Conservation (phyloP, 2,329 filamentous ascomycete genomes). For the Ilyonectria destructans region DNA sequence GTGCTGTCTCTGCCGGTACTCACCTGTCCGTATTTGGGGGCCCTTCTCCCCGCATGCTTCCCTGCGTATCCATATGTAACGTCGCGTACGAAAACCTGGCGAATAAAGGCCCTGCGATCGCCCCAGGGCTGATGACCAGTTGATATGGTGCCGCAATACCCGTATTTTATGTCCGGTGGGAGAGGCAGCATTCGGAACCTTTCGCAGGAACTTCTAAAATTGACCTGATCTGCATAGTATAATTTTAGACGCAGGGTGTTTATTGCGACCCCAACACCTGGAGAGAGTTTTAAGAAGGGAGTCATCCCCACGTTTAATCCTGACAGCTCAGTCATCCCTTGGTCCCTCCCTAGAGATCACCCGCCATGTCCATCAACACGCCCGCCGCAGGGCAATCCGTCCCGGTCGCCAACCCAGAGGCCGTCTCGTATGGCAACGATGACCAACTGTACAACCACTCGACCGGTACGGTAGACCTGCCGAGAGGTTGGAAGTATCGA, state of each 20-base stretch:
- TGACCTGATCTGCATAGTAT: background rate
- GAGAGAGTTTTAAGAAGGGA: background rate
- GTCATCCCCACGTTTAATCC: background rate
- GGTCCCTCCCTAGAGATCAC: background rate
- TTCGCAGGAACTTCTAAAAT: background rate
- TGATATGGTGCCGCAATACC: background rate
- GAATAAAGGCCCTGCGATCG: background rate
- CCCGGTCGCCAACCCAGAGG: constrained; percentile 39
- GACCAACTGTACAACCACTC: constrained; percentile 36
- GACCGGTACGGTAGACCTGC: constrained; percentile 32
- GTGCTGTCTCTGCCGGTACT: background rate
- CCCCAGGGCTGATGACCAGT: background rate
- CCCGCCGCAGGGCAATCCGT: constrained; percentile 40
- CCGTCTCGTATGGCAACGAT: constrained; percentile 10
- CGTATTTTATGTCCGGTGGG: background rate
- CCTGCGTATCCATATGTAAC: background rate
- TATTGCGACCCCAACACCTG: background rate
- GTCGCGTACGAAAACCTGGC: too few species aligned
- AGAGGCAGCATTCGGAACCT: background rate
- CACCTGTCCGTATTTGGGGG: background rate
- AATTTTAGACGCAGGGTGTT: background rate
- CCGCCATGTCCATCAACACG: constrained; percentile 40
- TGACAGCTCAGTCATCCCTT: background rate
- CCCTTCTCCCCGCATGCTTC: background rate
- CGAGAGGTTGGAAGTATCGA: constrained; percentile 46